A percentile compares a stretch with the other conserved stretches of the same genome.
phyloP scores from a whole-genome alignment of 805 yeast genomes.

The Jamesozyma hellenica region DNA sequence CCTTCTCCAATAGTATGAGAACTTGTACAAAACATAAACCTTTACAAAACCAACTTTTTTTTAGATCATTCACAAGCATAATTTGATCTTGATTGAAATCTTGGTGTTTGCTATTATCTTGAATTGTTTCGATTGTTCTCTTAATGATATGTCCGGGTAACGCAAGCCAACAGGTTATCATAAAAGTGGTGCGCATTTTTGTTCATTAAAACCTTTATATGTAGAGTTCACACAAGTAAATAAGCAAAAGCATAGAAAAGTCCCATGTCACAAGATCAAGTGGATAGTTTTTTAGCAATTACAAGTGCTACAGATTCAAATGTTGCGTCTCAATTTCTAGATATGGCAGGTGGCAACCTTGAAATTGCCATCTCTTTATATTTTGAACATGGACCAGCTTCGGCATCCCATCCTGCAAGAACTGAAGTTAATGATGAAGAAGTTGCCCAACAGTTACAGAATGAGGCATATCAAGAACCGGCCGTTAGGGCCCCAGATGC shows the following conservation, averaged over 20 bases:
- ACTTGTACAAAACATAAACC: too few species aligned
- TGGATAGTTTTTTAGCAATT: conserved; percentile 72
- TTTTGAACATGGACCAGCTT: conserved; percentile 52
- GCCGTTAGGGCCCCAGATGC: conserved; percentile 69
- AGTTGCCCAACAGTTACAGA: conserved; percentile 52
- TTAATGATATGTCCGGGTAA: too few species aligned
- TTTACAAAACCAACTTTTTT: too few species aligned
- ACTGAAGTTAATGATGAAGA: conserved; percentile 29
- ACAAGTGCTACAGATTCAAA: conserved; percentile 63
- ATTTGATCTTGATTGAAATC: too few species aligned
- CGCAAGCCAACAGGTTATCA: too few species aligned
- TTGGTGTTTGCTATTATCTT: too few species aligned
- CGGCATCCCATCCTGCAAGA: conserved; percentile 6
- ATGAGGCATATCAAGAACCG: conserved; percentile 43
- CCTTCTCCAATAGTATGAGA: too few species aligned
- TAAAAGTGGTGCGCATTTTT: too few species aligned
- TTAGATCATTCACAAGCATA: too few species aligned
- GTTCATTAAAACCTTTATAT: too few species aligned
- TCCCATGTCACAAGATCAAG: conserved; percentile 35
- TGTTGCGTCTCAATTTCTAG: conserved; percentile 66
- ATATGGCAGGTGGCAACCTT: conserved; percentile 64
- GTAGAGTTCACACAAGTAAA: too few species aligned
- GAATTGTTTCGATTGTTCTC: too few species aligned
- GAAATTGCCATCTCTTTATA: conserved; percentile 78
- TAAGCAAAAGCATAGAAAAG: not conserved